Base-by-base conservation (phyloP, 164 flowering plant genomes). In the Magnolia kwangsiensis region DNA sequence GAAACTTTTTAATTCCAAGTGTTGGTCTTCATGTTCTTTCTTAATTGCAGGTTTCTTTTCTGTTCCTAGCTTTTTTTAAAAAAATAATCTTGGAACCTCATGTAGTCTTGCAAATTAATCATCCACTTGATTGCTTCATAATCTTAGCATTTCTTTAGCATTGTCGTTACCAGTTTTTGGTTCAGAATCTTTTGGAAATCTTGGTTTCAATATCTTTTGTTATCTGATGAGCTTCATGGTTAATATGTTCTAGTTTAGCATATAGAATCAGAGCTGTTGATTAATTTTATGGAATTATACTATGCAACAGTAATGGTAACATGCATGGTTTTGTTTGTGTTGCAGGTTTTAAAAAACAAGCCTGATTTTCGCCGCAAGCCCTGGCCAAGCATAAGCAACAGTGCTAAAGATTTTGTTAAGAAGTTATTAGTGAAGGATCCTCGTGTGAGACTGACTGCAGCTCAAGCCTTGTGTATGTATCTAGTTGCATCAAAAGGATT, bases 281-380 rank as follows among this genome's bases (percentile, higher is more conserved):
- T 16, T 16, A 8, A 55, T 11, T 11, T 16, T 16, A 55, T 55
- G 61, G 61, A 11, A 16, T 55, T 55, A 16, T 55, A 11, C 18
- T 16, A 11, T 55, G 61, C 61, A 55, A 55, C 16, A 55, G 13
- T 55, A 11, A 14, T 55, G 1, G 18, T 55, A 55, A 16, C 61
- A 55, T 55, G 2, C 61, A 14, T 55, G 3, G 61, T 55, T 23
- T 21, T 55, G 63, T 19, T 72, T 70, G 61, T 75, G 70, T 78
- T 82, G 65, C 85, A 96, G 99, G 99, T 96, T 51, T 81, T 94
- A 49, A 85, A 84, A 76, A 96, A 92, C 83, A 96, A 92, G 80
- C 99, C 99, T 80, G 98, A 94, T 82, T 96, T 92, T 78, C 90
- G 91, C 13, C 92, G 97, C 68, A 96, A 92, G 81, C 99, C 99